phyloP scores from a whole-genome alignment of 1,139 yeast genomes.

The Casaregolazyma lundiana region DNA sequence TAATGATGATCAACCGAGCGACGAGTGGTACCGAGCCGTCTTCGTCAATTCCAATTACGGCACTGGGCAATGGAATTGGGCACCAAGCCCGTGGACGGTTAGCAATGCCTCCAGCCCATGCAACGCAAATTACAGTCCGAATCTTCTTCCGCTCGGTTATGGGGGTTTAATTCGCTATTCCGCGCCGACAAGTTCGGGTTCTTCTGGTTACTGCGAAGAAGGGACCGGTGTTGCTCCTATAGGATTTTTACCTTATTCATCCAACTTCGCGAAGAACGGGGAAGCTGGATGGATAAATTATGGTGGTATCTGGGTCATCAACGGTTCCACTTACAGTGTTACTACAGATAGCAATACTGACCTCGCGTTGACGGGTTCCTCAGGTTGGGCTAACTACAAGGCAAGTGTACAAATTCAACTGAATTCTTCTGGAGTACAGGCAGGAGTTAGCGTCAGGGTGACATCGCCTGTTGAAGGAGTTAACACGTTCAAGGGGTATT shows the following conservation, averaged over 20 bases:
- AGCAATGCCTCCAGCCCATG: constrained; percentile 3
- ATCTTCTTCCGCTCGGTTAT: constrained; percentile 3
- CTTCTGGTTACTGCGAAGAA: constrained; percentile 5
- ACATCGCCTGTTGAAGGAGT: background rate
- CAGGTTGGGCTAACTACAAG: background rate
- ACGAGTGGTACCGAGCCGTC: constrained; percentile 2
- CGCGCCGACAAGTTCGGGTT: background rate
- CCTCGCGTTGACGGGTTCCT: constrained; percentile 3
- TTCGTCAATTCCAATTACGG: constrained; percentile 4
- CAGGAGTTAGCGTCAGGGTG: background rate
- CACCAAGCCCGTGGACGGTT: constrained; percentile 5
- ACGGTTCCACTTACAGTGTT: constrained; percentile 1
- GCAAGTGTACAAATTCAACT: constrained; percentile 3
- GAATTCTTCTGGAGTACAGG: background rate
- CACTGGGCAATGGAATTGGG: constrained; percentile 1
- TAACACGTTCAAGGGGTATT: constrained; percentile 4
- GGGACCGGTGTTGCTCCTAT: constrained; percentile 6
- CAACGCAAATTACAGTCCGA: constrained; percentile 3
- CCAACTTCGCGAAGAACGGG: constrained; percentile 3
- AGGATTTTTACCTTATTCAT: constrained; percentile 1
- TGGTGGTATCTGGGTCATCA: background rate
- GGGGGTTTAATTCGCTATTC: constrained; percentile 4
- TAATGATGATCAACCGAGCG: constrained; percentile 1
- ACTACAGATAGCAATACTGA: constrained; percentile 2
- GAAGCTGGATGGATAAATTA: constrained; percentile 6